Evolutionary conservation across 306 rosid genomes (phyloP).

Genomic region (Pterocarpus santalinus): DNA sequence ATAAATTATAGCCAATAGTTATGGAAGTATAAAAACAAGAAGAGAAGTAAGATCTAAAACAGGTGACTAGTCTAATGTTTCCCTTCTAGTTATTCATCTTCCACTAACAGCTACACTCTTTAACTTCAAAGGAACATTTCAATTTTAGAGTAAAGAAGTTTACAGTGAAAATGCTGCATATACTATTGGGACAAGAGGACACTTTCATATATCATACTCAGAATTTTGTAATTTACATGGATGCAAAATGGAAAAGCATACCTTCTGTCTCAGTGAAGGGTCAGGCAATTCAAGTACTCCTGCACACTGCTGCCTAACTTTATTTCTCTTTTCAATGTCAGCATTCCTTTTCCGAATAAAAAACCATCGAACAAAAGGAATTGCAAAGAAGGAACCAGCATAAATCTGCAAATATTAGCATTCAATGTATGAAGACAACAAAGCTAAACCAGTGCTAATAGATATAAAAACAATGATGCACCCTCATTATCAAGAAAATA

Average conservation of each 20-base stretch:
- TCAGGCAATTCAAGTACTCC: constrained; percentile 85
- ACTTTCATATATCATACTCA: not conserved
- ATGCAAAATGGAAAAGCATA: constrained; percentile 38
- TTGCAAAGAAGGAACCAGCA: constrained; percentile 98
- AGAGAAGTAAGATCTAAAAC: not conserved
- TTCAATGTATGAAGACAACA: constrained; percentile 31
- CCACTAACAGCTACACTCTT: not conserved
- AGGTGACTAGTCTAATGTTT: constrained; percentile 16
- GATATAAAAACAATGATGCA: constrained; percentile 27
- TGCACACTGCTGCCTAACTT: constrained; percentile 75
- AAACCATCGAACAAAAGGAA: constrained; percentile 94
- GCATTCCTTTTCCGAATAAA: constrained; percentile 67
- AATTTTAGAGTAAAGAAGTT: not conserved
- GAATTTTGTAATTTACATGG: constrained; percentile 17
- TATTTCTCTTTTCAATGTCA: constrained; percentile 86
- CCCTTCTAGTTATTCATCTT: constrained; percentile 6
- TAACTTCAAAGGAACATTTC: constrained; percentile 14
- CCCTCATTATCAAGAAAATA: constrained; percentile 20
- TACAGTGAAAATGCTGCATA: not conserved
- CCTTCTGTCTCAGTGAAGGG: constrained; percentile 87
- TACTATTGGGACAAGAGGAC: constrained; percentile 14
- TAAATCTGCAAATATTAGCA: constrained; percentile 73
- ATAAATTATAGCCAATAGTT: not conserved
- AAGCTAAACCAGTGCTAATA: constrained; percentile 28
- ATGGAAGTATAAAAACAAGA: constrained; percentile 22